Evolutionary conservation across 495 filamentous ascomycete genomes (phyloP).

Genomic region (Penicillium crystallinum): DNA sequence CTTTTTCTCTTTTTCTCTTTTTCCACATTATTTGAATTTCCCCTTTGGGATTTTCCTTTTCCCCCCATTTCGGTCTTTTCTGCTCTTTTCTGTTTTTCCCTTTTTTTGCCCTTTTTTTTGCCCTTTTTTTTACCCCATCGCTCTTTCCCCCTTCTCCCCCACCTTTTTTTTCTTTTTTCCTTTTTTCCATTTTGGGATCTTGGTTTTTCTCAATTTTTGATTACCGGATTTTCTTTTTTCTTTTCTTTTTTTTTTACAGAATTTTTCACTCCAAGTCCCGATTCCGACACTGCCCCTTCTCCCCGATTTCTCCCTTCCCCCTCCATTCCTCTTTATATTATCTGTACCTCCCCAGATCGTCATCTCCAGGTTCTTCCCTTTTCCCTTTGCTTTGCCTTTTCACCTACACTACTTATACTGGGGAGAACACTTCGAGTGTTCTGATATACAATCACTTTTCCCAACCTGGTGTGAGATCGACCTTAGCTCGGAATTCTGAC

Average conservation of each 20-base stretch:
- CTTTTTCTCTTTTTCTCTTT: slow-evolving; percentile 13
- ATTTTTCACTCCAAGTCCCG: slow-evolving; percentile 24
- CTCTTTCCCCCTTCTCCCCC: slow-evolving; percentile 15
- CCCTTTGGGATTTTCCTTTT: slow-evolving; percentile 2
- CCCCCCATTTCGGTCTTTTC: too few relatives aligned
- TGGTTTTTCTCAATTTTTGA: slow-evolving; percentile 5
- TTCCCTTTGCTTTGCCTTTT: slow-evolving; percentile 16
- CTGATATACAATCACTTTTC: too few relatives aligned
- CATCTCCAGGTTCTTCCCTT: slow-evolving; percentile 27
- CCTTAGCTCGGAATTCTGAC: slow-evolving; percentile 25
- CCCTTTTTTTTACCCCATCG: slow-evolving; percentile 7
- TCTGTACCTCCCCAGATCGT: slow-evolving; percentile 35
- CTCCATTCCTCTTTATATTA: slow-evolving; percentile 42
- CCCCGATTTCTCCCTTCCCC: slow-evolving; percentile 37
- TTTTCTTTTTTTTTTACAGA: slow-evolving; percentile 9
- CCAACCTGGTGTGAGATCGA: too few relatives aligned
- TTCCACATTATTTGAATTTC: too few relatives aligned
- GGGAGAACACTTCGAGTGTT: too few relatives aligned
- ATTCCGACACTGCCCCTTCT: slow-evolving; percentile 30
- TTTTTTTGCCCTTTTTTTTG: slow-evolving; percentile 1
- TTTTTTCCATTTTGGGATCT: not conserved
- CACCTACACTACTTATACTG: slow-evolving; percentile 13
- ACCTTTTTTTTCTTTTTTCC: too few relatives aligned
- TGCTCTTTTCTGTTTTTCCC: slow-evolving; percentile 6
- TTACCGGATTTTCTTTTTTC: slow-evolving; percentile 12